These are phyloP conservation scores for Posidonia oceanica DNA, from an alignment of 116 monocot species.

Conservation along the genomic window DNA sequence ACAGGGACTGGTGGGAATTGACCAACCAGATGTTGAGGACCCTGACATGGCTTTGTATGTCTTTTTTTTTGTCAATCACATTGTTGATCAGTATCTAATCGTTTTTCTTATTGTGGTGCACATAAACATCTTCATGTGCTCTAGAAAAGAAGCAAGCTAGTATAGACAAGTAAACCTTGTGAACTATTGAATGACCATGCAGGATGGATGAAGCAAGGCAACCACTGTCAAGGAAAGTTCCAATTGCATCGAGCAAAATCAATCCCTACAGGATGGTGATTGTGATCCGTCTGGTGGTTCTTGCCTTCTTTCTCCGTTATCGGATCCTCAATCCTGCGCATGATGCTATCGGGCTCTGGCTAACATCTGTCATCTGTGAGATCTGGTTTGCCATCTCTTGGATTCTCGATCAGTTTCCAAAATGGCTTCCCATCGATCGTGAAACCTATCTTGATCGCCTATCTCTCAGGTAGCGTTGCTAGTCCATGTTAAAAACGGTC, in stretches of 20 bases:
- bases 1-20: slow-evolving; percentile 39
- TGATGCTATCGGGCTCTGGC: slow-evolving; percentile 82
- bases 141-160: background rate
- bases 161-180: too few relatives aligned
- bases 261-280: slow-evolving; percentile 96
- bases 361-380: slow-evolving; percentile 87
- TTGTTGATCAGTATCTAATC: background rate
- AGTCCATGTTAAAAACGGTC: background rate
- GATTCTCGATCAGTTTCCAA: slow-evolving; percentile 99
- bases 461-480: slow-evolving; percentile 48
- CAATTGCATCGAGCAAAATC: slow-evolving; percentile 93
- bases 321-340: slow-evolving; percentile 74
- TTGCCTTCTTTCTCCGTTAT: slow-evolving; percentile 84
- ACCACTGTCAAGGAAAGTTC: slow-evolving; percentile 84
- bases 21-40: slow-evolving; percentile 44
- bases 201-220: slow-evolving; percentile 89
- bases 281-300: slow-evolving; percentile 68
- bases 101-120: background rate
- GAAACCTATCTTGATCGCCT: slow-evolving; percentile 96
- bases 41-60: slow-evolving; percentile 65
- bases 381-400: slow-evolving; percentile 96
- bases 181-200: background rate
- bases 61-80: background rate
- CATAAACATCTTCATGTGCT: background rate
- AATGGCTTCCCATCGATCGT: slow-evolving; percentile 93